A percentile compares a stretch with the other conserved stretches of the same genome.
These are phyloP conservation scores for Sporothrix pseudoabietina DNA, from an alignment of 2,329 filamentous ascomycete species.

Conservation along the genomic window DNA sequence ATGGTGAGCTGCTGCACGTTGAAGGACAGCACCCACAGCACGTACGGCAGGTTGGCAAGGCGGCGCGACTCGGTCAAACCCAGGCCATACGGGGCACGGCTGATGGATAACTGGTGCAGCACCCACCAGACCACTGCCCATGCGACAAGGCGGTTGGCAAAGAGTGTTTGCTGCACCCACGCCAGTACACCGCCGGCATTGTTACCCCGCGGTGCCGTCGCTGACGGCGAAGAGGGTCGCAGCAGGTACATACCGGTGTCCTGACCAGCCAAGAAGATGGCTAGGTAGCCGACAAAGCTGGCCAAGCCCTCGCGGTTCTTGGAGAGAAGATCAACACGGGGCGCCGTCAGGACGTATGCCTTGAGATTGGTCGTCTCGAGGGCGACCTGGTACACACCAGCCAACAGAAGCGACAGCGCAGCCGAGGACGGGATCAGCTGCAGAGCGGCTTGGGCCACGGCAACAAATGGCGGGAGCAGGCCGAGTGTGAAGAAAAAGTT, in stretches of 20 bases:
- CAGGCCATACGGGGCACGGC: conserved; percentile 64
- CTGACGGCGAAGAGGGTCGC: conserved; percentile 55
- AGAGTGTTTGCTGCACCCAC: not conserved
- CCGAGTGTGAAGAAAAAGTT: conserved; percentile 99
- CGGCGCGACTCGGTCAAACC: conserved; percentile 80
- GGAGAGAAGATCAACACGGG: conserved; percentile 75
- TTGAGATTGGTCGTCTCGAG: conserved; percentile 80
- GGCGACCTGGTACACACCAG: conserved; percentile 69
- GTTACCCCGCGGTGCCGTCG: conserved; percentile 35
- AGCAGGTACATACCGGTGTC: conserved; percentile 79
- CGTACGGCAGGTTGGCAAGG: conserved; percentile 88
- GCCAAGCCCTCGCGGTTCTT: conserved; percentile 96
- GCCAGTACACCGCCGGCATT: conserved; percentile 36
- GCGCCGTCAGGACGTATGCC: conserved; percentile 78
- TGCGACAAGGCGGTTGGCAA: conserved; percentile 56
- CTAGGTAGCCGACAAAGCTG: conserved; percentile 89
- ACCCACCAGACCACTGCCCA: conserved; percentile 69
- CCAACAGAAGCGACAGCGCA: conserved; percentile 69
- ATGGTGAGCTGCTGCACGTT: conserved; percentile 80
- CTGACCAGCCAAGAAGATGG: conserved; percentile 90
- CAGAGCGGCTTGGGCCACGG: conserved; percentile 74
- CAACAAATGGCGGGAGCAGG: conserved; percentile 84
- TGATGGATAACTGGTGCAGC: conserved; percentile 70
- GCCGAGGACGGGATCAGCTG: conserved; percentile 75
- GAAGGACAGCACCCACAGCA: conserved; percentile 90